A percentile compares a stretch with the other conserved stretches of the same genome.
phyloP scores from a whole-genome alignment of 2,329 filamentous ascomycete genomes.

The Aspergillus clavatus region DNA sequence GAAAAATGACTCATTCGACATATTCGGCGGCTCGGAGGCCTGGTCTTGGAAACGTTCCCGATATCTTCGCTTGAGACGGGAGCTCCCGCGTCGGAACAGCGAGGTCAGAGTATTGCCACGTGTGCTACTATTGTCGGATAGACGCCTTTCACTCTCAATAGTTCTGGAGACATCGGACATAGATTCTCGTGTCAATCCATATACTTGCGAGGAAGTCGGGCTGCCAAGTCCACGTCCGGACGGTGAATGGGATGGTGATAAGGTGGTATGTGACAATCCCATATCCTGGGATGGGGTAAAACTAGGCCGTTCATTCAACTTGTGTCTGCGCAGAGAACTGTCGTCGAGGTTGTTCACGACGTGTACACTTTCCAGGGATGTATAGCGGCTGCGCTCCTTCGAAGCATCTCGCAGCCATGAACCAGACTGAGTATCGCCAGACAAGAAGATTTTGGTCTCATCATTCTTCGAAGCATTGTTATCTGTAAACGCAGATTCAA shows the following conservation, averaged over 20 bases:
- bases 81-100: conserved; percentile 66
- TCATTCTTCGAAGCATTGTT: conserved; percentile 6
- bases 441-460: conserved; percentile 7
- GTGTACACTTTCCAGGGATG: conserved; percentile 29
- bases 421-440: conserved; percentile 10
- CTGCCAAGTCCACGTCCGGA: conserved; percentile 43
- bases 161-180: conserved; percentile 51
- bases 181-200: conserved; percentile 48
- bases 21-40: conserved; percentile 83
- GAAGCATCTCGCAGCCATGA: conserved; percentile 35
- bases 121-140: conserved; percentile 51
- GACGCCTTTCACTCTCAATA: conserved; percentile 49
- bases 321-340: conserved; percentile 28
- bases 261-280: conserved; percentile 29
- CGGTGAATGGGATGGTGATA: conserved; percentile 40
- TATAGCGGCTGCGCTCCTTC: conserved; percentile 21
- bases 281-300: conserved; percentile 33
- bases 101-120: conserved; percentile 58
- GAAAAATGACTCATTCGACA: conserved; percentile 80
- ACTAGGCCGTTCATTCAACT: conserved; percentile 25
- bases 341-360: conserved; percentile 34
- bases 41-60: conserved; percentile 45
- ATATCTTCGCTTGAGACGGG: conserved; percentile 52
- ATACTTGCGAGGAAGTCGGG: conserved; percentile 52
- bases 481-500: conserved; percentile 8